Evolutionary conservation across 345 rosid species (phyloP).

Genomic region (Bruguiera sexangula): DNA sequence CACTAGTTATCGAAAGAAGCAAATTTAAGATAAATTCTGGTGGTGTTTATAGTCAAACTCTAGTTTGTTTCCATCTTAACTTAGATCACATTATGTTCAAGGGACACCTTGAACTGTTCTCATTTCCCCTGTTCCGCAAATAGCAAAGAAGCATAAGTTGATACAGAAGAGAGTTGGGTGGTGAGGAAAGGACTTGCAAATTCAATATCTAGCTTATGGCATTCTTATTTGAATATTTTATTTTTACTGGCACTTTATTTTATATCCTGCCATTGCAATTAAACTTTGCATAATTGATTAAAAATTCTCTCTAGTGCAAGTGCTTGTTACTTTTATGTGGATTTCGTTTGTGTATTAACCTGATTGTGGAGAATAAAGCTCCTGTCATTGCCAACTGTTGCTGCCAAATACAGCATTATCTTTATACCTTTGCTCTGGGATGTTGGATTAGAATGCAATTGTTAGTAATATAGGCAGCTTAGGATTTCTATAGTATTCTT

Average conservation of each 20-base stretch:
- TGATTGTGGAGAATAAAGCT: neutral
- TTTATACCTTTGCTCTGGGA: neutral
- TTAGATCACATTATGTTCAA: neutral
- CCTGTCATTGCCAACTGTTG: constrained; percentile 2
- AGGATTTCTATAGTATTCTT: no score
- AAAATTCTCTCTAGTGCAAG: neutral
- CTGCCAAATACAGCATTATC: neutral
- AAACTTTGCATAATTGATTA: neutral
- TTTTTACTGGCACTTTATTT: neutral
- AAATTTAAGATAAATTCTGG: neutral
- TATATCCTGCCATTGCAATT: constrained; percentile 4
- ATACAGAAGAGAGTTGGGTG: no score
- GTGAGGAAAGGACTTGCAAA: no score
- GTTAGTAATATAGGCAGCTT: no score
- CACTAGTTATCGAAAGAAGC: no score
- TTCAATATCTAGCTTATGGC: no score
- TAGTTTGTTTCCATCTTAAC: neutral
- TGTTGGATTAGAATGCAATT: neutral
- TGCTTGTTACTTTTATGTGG: neutral
- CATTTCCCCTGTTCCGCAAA: neutral
- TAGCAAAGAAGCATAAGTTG: no score
- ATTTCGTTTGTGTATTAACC: neutral
- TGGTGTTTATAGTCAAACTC: neutral
- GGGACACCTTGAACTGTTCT: neutral
- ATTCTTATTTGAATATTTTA: no score